Conservation (phyloP, 2,329 filamentous ascomycete species). For the Byssoonygena ceratinophila region DNA sequence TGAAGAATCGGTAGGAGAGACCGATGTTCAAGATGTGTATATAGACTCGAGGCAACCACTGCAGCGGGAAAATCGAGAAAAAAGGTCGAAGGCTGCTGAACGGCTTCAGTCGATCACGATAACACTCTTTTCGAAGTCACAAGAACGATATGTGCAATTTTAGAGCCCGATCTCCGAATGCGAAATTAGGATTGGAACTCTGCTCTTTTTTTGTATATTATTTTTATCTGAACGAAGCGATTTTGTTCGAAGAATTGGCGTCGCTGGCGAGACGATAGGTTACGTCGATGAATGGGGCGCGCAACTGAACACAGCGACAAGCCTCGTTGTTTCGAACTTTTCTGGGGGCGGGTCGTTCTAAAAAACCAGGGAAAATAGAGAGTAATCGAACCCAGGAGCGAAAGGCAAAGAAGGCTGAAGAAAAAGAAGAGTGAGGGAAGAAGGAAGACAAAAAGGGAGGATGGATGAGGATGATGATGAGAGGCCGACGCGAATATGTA, state of each 20-base stretch:
- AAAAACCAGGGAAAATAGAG: not conserved
- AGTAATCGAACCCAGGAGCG: not conserved
- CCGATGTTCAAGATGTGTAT: too few species aligned
- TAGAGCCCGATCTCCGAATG: not conserved
- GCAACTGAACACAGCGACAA: not conserved
- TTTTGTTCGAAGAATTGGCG: not conserved
- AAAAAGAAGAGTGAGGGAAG: constrained; percentile 6
- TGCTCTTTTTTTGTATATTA: not conserved
- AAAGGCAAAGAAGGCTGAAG: constrained; percentile 5
- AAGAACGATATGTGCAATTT: too few species aligned
- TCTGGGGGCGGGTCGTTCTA: not conserved
- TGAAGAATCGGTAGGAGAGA: too few species aligned
- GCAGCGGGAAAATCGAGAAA: not conserved
- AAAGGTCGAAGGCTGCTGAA: not conserved
- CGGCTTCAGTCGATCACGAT: not conserved
- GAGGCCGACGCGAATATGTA: constrained; percentile 12
- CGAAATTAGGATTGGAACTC: not conserved
- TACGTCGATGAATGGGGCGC: not conserved
- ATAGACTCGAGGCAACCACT: not conserved
- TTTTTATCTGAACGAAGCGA: not conserved
- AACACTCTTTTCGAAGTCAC: not conserved
- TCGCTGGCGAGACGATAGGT: not conserved
- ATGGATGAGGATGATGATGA: too few species aligned
- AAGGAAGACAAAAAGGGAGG: constrained; percentile 12
- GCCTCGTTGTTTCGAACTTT: constrained; percentile 6